phyloP scores from a whole-genome alignment of 805 yeast genomes.

The Pichia kluyveri region DNA sequence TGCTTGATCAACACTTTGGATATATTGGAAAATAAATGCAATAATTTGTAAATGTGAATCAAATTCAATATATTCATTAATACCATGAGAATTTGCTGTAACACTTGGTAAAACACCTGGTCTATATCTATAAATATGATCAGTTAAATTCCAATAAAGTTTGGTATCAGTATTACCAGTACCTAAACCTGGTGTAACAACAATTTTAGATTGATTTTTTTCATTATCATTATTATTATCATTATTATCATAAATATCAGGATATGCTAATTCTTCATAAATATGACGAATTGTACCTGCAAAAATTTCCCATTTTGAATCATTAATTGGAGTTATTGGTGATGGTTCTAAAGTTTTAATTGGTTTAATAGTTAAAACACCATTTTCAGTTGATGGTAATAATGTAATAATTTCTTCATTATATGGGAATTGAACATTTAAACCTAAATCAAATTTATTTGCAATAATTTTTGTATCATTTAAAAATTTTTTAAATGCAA shows the following conservation, averaged over 20 bases:
- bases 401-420: slow-evolving; percentile 14
- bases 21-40: slow-evolving; percentile 47
- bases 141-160: slow-evolving; percentile 52
- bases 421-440: slow-evolving; percentile 5
- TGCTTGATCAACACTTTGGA: slow-evolving; percentile 32
- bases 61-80: slow-evolving; percentile 49
- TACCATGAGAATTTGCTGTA: slow-evolving; percentile 46
- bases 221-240: slow-evolving; percentile 6
- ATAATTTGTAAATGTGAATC: slow-evolving; percentile 50
- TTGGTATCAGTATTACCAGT: slow-evolving; percentile 66
- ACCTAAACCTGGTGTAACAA: slow-evolving; percentile 52
- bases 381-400: slow-evolving; percentile 21
- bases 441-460: slow-evolving; percentile 27
- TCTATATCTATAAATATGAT: slow-evolving; percentile 49
- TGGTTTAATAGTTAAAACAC: slow-evolving; percentile 14
- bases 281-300: slow-evolving; percentile 38
- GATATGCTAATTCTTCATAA: slow-evolving; percentile 35
- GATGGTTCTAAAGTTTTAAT: slow-evolving; percentile 31
- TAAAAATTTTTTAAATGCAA: slow-evolving; percentile 27
- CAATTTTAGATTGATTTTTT: slow-evolving; percentile 10
- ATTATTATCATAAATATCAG: slow-evolving; percentile 20
- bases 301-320: slow-evolving; percentile 34
- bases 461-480: slow-evolving; percentile 28
- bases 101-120: slow-evolving; percentile 36
- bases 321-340: slow-evolving; percentile 49